Conservation (phyloP, 805 yeast species). For the Yamadazyma laniorum region DNA sequence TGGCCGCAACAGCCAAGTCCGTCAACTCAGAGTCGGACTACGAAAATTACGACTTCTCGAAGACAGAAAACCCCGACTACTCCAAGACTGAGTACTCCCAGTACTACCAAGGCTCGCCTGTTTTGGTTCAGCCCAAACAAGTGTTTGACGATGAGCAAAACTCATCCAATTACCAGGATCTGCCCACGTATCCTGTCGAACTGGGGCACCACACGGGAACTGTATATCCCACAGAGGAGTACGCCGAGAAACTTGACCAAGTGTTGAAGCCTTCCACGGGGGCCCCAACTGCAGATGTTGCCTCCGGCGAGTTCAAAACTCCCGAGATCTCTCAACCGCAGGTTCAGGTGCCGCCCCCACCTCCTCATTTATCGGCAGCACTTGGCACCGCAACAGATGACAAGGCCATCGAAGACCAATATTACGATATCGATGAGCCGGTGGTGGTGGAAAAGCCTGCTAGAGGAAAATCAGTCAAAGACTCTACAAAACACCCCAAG, state of each 20-base stretch:
- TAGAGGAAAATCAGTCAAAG: slow-evolving; percentile 34
- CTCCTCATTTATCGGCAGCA: neutral
- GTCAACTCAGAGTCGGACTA: neutral
- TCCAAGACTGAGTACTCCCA: neutral
- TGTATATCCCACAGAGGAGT: neutral
- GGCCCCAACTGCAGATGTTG: neutral
- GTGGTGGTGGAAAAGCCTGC: slow-evolving; percentile 30
- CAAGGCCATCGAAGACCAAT: slow-evolving; percentile 23
- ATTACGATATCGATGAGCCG: slow-evolving; percentile 39
- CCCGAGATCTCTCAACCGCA: slow-evolving; percentile 2
- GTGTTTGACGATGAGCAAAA: slow-evolving; percentile 15
- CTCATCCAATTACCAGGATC: slow-evolving; percentile 9
- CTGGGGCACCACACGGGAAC: neutral
- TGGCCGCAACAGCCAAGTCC: neutral
- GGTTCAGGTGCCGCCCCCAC: neutral
- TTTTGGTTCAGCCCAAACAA: slow-evolving; percentile 8
- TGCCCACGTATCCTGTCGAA: neutral
- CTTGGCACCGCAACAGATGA: neutral
- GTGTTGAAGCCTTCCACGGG: neutral
- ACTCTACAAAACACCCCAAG: slow-evolving; percentile 24
- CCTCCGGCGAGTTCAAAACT: slow-evolving; percentile 3
- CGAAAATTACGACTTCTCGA: neutral
- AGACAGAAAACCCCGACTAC: neutral
- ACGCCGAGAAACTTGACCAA: neutral
- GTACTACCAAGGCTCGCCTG: neutral